These are phyloP conservation scores for Skeletonema marinoi DNA, from an alignment of 108 stramenopile species.

Conservation along the genomic window DNA sequence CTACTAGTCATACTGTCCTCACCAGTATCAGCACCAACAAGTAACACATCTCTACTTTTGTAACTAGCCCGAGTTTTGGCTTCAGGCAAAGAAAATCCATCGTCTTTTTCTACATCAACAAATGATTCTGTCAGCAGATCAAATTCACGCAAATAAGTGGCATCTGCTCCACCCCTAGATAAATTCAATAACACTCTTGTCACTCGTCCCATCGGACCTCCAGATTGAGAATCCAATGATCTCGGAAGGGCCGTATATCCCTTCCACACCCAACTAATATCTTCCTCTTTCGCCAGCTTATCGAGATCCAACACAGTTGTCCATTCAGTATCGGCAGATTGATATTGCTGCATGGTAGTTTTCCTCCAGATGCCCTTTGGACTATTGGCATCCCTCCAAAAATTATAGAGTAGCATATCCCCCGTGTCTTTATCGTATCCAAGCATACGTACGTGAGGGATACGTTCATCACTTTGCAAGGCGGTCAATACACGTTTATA, in stretches of 20 bases:
- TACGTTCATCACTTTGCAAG: conserved; percentile 78
- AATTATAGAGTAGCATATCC: conserved; percentile 66
- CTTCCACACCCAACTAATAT: conserved; percentile 90
- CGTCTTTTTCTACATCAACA: conserved; percentile 49
- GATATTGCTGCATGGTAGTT: conserved; percentile 67
- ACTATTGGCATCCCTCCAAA: conserved; percentile 79
- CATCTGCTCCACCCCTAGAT: conserved; percentile 92
- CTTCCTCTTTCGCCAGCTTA: conserved; percentile 67
- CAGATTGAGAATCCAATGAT: conserved; percentile 55
- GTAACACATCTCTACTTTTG: conserved; percentile 50
- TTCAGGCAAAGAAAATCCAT: conserved; percentile 71
- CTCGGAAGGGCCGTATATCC: conserved; percentile 65
- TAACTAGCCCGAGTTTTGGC: conserved; percentile 73
- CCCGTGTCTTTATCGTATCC: conserved; percentile 63
- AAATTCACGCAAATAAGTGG: conserved; percentile 85
- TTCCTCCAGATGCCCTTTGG: conserved; percentile 88
- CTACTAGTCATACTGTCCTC: conserved; percentile 73
- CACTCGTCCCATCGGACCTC: conserved; percentile 40
- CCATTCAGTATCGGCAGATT: conserved; percentile 65
- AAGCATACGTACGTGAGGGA: conserved; percentile 65
- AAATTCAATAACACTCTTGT: conserved; percentile 70
- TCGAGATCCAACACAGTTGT: conserved; percentile 88
- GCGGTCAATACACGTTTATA: conserved; percentile 68
- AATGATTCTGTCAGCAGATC: conserved; percentile 80
- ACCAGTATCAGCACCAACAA: conserved; percentile 71